Evolutionary conservation across 805 yeast genomes (phyloP), one percentile per base, ranked within the genome.

Genomic region (Naumovozyma castellii): DNA sequence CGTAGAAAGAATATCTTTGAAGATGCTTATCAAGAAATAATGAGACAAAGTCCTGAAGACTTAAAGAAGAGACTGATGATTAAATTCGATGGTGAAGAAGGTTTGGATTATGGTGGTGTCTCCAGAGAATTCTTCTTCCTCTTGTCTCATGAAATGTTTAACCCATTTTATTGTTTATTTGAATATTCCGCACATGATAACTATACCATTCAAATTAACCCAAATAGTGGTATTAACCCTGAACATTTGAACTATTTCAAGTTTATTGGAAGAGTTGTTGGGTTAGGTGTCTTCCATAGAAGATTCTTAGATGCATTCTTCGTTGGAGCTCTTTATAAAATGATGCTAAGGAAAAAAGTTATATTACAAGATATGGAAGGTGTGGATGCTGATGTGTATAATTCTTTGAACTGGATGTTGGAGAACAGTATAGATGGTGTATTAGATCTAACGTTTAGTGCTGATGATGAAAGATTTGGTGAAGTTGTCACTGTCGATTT

Each of bases 31-130:
- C 96, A 94, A 64, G 99, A 92, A 63, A 80, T 92, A 41, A 92
- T 92, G 98, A 81, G 98, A 65, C 98, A 92, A 69, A 81, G 96
- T 2, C 97, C 98, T 15, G 97, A 88, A 64, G 99, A 92, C 61
- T 75, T 92, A 67, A 94, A 92, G 75, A 92, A 92, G 71, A 75
- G 98, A 61, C 70, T 92, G 47, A 92, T 92, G 98, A 92, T 92
- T 65, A 87, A 90, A 62, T 92, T 92, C 57, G 98, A 92, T 54
- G 98, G 98, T 45, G 99, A 92, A 69, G 99, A 92, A 71, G 99
- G 98, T 64, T 75, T 92, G 55, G 99, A 92, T 70, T 92, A 92
- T 61, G 99, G 99, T 73, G 99, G 99, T 61, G 97, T 92, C 46
- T 86, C 97, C 22, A 76, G 99, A 69, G 99, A 92, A 65, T 92